A percentile compares a stretch with the other conserved stretches of the same genome.
These are phyloP conservation scores for Phytophthora sojae DNA, from an alignment of 352 stramenopile species.

Conservation along the genomic window DNA sequence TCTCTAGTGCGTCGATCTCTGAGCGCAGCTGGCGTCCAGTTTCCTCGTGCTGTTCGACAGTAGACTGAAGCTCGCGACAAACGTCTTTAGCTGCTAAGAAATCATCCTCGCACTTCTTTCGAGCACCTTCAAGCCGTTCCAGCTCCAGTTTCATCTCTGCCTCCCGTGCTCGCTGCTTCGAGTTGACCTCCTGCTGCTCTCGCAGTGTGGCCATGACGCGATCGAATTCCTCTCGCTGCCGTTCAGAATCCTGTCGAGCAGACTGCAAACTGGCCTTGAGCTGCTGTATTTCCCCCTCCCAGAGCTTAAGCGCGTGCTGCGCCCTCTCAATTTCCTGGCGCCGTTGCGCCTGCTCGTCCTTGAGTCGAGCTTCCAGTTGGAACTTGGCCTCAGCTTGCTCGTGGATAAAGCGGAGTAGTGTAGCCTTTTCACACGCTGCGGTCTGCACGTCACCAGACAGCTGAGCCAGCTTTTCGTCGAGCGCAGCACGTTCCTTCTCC, in stretches of 20 bases:
- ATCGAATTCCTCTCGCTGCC: conserved; percentile 40
- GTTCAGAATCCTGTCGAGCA: conserved; percentile 40
- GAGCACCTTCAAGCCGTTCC: conserved; percentile 40
- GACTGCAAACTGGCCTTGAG: conserved; percentile 47
- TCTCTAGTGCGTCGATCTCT: conserved; percentile 38
- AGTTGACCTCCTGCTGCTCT: conserved; percentile 46
- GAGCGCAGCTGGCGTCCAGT: conserved; percentile 31
- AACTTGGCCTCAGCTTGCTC: conserved; percentile 79
- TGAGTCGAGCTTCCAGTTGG: conserved; percentile 58
- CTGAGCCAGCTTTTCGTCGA: conserved; percentile 56
- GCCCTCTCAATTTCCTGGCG: conserved; percentile 38
- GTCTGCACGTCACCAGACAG: conserved; percentile 59
- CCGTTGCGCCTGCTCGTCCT: conserved; percentile 60
- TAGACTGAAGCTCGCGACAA: conserved; percentile 55
- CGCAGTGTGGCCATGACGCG: conserved; percentile 29
- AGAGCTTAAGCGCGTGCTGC: conserved; percentile 43
- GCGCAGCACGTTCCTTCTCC: conserved; percentile 57
- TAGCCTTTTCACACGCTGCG: conserved; percentile 72
- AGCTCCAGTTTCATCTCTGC: conserved; percentile 46
- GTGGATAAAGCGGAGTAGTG: conserved; percentile 79
- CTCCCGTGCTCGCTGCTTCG: conserved; percentile 43
- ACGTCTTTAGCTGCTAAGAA: conserved; percentile 61
- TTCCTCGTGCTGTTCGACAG: conserved; percentile 47
- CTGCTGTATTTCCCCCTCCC: conserved; percentile 55
- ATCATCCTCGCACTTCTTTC: conserved; percentile 53